These are phyloP conservation scores for Phytophthora cajani DNA, from an alignment of 352 stramenopile genomes.

Conservation along the genomic window DNA sequence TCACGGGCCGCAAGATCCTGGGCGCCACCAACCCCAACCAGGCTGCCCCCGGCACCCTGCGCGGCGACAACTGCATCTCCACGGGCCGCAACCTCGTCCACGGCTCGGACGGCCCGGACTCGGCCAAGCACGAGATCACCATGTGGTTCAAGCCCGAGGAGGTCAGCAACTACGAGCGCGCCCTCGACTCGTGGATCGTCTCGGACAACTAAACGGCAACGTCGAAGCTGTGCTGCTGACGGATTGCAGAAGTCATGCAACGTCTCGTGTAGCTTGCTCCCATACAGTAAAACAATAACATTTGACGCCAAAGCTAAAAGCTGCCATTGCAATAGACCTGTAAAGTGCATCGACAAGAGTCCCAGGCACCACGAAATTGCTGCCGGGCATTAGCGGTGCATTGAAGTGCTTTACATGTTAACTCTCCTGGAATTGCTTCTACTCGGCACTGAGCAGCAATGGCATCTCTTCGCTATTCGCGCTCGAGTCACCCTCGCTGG, in stretches of 20 bases:
- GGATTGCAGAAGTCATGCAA: not conserved
- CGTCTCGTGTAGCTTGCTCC: conserved; percentile 5
- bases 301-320: not conserved
- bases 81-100: conserved; percentile 94
- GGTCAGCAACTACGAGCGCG: conserved; percentile 91
- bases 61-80: conserved; percentile 94
- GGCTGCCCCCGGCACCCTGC: conserved; percentile 93
- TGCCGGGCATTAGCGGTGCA: too few species aligned
- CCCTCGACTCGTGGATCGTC: conserved; percentile 89
- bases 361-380: too few species aligned
- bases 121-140: conserved; percentile 92
- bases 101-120: conserved; percentile 92
- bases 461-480: conserved; percentile 32
- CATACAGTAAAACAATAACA: conserved; percentile 40
- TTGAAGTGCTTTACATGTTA: too few species aligned
- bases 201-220: conserved; percentile 80
- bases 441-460: conserved; percentile 25
- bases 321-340: not conserved
- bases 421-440: not conserved
- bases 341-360: too few species aligned
- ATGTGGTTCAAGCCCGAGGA: conserved; percentile 95
- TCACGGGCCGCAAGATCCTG: conserved; percentile 95
- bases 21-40: conserved; percentile 95
- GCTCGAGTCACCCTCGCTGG: conserved; percentile 20
- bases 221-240: conserved; percentile 4